Evolutionary conservation across 2,329 filamentous ascomycete genomes (phyloP).

Genomic region (Colletotrichum orchidophilum): DNA sequence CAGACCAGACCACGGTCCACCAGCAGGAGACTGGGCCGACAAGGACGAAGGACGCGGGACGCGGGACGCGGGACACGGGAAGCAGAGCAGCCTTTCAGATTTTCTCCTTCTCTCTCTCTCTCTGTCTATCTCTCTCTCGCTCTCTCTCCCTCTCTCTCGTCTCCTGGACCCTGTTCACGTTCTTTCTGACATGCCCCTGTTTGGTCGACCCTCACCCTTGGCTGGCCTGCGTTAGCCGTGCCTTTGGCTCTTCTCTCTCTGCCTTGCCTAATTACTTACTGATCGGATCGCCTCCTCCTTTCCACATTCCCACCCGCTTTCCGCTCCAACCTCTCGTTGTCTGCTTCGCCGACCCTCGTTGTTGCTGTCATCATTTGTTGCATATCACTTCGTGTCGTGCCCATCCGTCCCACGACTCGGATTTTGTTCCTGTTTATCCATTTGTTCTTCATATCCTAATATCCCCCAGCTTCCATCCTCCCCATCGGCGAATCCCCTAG

Average conservation of each 20-base stretch:
- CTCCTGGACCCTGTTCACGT: background rate
- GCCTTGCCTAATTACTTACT: constrained; percentile 10
- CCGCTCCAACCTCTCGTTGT: constrained; percentile 30
- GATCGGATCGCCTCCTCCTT: constrained; percentile 33
- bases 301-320: constrained; percentile 30
- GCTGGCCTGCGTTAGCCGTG: constrained; percentile 5
- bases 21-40: background rate
- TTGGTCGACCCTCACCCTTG: background rate
- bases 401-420: constrained; percentile 19
- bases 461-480: constrained; percentile 12
- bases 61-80: background rate
- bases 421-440: constrained; percentile 17
- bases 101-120: background rate
- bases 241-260: background rate
- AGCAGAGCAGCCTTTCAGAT: background rate
- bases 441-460: constrained; percentile 30
- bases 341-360: constrained; percentile 30
- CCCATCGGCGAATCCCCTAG: background rate
- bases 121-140: background rate
- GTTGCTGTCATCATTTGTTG: constrained; percentile 31
- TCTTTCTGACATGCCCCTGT: constrained; percentile 3
- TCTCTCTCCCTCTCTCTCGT: background rate
- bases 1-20: background rate
- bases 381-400: constrained; percentile 25
- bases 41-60: background rate